Percentiles rank a stretch among this genome's conserved stretches.
Evolutionary conservation across 306 rosid genomes (phyloP).

Genomic region (Corylus americana): DNA sequence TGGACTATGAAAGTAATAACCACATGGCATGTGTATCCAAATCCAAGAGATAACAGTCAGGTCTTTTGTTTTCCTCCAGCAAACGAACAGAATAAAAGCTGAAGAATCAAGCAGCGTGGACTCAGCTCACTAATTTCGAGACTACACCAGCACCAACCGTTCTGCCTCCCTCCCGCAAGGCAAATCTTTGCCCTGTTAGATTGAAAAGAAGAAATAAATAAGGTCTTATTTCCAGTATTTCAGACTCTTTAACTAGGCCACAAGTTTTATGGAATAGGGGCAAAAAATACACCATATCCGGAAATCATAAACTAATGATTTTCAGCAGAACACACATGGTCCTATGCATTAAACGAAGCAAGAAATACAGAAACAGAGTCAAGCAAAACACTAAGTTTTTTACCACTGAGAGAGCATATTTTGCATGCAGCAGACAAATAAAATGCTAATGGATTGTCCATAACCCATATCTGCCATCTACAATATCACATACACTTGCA

Average conservation of each 20-base stretch:
- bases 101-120: constrained; percentile 18
- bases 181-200: constrained; percentile 95
- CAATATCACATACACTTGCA: neutral
- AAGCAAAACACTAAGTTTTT: neutral
- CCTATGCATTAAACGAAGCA: neutral
- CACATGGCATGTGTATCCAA: constrained; percentile 38
- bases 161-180: constrained; percentile 98
- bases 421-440: neutral
- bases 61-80: constrained; percentile 26
- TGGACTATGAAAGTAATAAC: constrained; percentile 33
- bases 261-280: neutral
- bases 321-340: neutral
- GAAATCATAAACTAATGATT: neutral
- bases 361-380: neutral
- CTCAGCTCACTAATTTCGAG: constrained; percentile 76
- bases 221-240: neutral
- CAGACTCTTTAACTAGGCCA: neutral
- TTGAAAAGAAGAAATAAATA: constrained; percentile 17
- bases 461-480: neutral
- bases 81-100: constrained; percentile 30
- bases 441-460: neutral
- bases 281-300: neutral
- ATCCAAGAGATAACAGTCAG: constrained; percentile 20
- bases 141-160: constrained; percentile 99
- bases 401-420: neutral